Evolutionary conservation across 208 protist species (phyloP), one percentile per base, ranked within the genome.

Genomic region (Wallacemonas sp.): DNA sequence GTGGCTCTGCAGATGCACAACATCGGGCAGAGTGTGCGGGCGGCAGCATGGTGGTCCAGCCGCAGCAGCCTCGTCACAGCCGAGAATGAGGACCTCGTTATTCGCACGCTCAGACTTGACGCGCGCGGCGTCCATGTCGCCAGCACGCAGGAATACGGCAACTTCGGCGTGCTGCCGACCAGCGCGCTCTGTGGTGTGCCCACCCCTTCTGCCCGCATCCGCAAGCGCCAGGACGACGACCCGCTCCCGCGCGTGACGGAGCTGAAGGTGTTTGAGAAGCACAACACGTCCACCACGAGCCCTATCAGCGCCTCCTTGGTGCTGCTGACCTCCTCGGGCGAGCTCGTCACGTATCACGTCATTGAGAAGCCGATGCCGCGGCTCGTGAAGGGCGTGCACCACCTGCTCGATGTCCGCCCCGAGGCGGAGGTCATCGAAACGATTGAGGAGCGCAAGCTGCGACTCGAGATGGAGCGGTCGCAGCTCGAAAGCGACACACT

Each of bases 391-490:
- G 56, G 63, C 26, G 46, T 92, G 19, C 69, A 93, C 54, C 84
- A 94, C 69, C 74, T 94, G 32, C 64, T 94, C n/a, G 86, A 96
- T 67, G 72, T 81, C 11, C 68, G 77, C 39, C 77, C 81, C 2
- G 81, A 92, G 55, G 65, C 67, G 27, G 90, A 96, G 55, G 55
- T 85, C 29, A 77, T 93, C 21, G 90, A 93, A 62, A 82, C 87
- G 2, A 85, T 96, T 54, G 83, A 90, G 72, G 72, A 68, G n/a
- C 88, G 84, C 61, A 88, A 85, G 63, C 67, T 66, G 36, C 83
- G 85, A 0, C 71, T 91, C 19, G 61, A 81, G 41, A 62, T 76
- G 52, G 87, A 96, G 49, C 71, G 82, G 38, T 67, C 67, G 8
- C 74, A 72, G 29, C 66, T 87, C 65, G 72, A 81, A 39, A 79